Conservation (phyloP, 176 grass and related monocot genomes). For the Hordeum vulgare region MorexV3_pseudomolecules_assembly NC_058522.1:281261429-281261928, state of each 20-base stretch:
- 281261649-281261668: conserved; percentile 77
- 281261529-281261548: conserved; percentile 64
- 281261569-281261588: conserved; percentile 65
- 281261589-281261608: conserved; percentile 68
- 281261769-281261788: conserved; percentile 20
- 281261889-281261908: conserved; percentile 36
- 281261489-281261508: conserved; percentile 90
- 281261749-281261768: background rate
- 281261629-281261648: conserved; percentile 67
- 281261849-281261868: conserved; percentile 69
- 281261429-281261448: conserved; percentile 45
- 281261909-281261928: conserved; percentile 26
- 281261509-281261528: conserved; percentile 72
- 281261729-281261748: conserved; percentile 19
- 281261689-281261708: conserved; percentile 83
- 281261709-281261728: conserved; percentile 65
- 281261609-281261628: conserved; percentile 77
- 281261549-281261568: conserved; percentile 91
- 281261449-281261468: conserved; percentile 70
- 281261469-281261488: conserved; percentile 88
- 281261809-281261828: background rate
- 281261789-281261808: conserved; percentile 8
- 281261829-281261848: conserved; percentile 60
- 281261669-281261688: conserved; percentile 78
- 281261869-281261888: conserved; percentile 72